Evolutionary conservation across 257 asterid species (phyloP).

Genomic region (Solanum arcanum): DNA sequence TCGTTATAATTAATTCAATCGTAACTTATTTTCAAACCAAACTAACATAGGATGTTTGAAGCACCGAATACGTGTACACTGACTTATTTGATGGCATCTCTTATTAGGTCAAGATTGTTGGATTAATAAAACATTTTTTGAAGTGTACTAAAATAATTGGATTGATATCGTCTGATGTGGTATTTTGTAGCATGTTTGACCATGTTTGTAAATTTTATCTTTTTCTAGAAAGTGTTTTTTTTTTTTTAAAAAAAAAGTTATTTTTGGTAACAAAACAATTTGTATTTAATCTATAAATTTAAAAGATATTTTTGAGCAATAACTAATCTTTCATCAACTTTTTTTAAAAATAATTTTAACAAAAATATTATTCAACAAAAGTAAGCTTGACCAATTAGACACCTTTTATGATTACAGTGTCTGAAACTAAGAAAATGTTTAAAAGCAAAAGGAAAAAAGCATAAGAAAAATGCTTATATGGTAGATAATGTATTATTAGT

Average conservation of each 20-base stretch:
- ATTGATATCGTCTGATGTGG: neutral
- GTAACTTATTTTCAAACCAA: too few species aligned
- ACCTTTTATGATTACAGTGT: neutral
- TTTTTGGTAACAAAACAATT: too few species aligned
- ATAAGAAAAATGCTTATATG: neutral
- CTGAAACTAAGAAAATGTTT: neutral
- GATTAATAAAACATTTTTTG: neutral
- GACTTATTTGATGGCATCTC: neutral
- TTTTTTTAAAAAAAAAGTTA: too few species aligned
- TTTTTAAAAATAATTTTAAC: too few species aligned
- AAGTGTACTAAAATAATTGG: neutral
- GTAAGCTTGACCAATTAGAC: neutral
- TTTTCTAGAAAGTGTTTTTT: too few species aligned
- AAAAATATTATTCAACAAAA: too few species aligned
- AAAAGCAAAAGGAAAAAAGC: too few species aligned
- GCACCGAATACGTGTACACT: neutral
- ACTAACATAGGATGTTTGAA: neutral
- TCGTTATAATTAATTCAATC: too few species aligned
- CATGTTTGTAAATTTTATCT: neutral
- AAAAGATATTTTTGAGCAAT: neutral
- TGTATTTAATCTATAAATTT: neutral
- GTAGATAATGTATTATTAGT: neutral
- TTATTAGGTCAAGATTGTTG: neutral
- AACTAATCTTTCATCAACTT: neutral
- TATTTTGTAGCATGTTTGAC: neutral